phyloP scores from a whole-genome alignment of 2,329 filamentous ascomycete species.

The Fusarium tanahbumbuense region DNA sequence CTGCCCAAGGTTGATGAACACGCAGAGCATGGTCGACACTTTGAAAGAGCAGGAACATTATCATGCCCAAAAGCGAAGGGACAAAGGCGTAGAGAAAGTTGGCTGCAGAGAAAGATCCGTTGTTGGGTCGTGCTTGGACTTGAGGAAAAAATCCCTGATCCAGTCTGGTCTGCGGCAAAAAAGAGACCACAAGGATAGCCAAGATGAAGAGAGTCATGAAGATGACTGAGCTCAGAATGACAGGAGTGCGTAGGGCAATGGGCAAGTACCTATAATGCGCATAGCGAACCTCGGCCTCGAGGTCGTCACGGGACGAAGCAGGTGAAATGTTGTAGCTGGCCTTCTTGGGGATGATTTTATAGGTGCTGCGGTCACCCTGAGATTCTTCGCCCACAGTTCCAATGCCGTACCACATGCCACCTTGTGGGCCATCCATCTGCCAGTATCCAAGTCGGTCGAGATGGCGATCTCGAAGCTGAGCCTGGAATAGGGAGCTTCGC shows the following conservation, averaged over 20 bases:
- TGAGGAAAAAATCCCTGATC: constrained; percentile 77
- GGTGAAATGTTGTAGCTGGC: constrained; percentile 49
- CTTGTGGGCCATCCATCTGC: constrained; percentile 72
- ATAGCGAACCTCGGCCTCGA: constrained; percentile 45
- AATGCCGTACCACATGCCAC: constrained; percentile 82
- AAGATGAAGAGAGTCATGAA: constrained; percentile 70
- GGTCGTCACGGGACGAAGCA: constrained; percentile 47
- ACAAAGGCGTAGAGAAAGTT: constrained; percentile 89
- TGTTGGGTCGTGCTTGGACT: constrained; percentile 69
- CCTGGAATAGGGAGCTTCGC: constrained; percentile 63
- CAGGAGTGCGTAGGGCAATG: constrained; percentile 77
- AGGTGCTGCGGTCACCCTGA: constrained; percentile 38
- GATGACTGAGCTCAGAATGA: constrained; percentile 74
- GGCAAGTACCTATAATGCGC: constrained; percentile 73
- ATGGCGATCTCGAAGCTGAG: constrained; percentile 66
- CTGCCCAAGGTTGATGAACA: constrained; percentile 75
- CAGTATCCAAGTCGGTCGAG: constrained; percentile 87
- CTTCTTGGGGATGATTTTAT: constrained; percentile 45
- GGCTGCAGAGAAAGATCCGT: constrained; percentile 80
- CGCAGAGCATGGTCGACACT: constrained; percentile 74
- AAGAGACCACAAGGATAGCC: constrained; percentile 81
- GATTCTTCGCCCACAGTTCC: constrained; percentile 61
- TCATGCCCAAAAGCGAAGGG: constrained; percentile 73
- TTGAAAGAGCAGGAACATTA: constrained; percentile 75
- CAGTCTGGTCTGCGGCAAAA: constrained; percentile 75